A percentile compares a stretch with the other conserved stretches of the same genome.
Conservation (phyloP, 306 rosid species). For the Prunus salicina region DNA sequence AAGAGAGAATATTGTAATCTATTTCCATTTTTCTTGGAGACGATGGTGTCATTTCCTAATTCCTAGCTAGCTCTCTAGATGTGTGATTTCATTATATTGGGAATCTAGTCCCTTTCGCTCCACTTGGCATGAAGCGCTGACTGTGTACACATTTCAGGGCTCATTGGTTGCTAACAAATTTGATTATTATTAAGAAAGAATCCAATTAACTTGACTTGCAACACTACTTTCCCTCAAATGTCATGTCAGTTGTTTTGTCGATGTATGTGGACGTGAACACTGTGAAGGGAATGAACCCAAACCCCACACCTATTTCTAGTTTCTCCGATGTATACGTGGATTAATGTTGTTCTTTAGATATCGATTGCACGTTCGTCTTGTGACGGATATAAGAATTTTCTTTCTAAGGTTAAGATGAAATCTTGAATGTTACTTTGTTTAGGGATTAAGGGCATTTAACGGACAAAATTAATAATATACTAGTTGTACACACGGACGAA, state of each 20-base stretch:
- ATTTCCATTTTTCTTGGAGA: conserved; percentile 15
- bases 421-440: too few relatives aligned
- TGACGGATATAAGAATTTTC: too few relatives aligned
- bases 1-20: neutral
- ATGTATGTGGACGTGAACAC: neutral
- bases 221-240: neutral
- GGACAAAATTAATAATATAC: too few relatives aligned
- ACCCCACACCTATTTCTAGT: neutral
- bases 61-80: neutral
- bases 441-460: too few relatives aligned
- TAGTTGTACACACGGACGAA: too few relatives aligned
- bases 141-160: neutral
- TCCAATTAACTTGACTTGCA: neutral
- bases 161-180: neutral
- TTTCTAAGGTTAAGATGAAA: too few relatives aligned
- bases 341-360: too few relatives aligned
- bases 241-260: neutral
- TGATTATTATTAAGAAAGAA: neutral
- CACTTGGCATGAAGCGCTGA: neutral
- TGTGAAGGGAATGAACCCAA: neutral
- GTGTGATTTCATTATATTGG: neutral
- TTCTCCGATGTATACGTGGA: too few relatives aligned
- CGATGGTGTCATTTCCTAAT: neutral
- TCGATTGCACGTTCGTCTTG: too few relatives aligned
- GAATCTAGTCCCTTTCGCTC: neutral